Evolutionary conservation across 2,329 filamentous ascomycete species (phyloP).

Genomic region (Xylariaceae sp.): DNA sequence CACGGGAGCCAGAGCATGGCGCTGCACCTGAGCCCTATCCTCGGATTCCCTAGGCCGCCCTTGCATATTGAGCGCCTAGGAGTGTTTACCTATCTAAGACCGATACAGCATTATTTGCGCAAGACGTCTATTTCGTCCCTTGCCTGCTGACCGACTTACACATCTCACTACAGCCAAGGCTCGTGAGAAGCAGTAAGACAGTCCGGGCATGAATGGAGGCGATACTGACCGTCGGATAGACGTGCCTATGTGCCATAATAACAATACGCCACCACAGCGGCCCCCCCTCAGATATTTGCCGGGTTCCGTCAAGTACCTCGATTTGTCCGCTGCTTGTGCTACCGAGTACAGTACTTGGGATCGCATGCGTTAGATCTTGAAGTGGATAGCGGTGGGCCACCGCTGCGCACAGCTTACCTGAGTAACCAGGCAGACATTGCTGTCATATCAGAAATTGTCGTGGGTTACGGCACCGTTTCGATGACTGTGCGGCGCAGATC

Average conservation of each 20-base stretch:
- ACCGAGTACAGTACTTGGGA: background rate
- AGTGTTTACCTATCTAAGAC: background rate
- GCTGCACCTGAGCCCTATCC: constrained; percentile 18
- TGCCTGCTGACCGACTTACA: constrained; percentile 10
- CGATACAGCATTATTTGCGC: background rate
- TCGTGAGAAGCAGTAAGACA: constrained; percentile 4
- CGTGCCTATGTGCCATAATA: constrained; percentile 27
- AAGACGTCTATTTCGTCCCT: background rate
- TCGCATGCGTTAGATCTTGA: background rate
- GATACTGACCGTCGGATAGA: constrained; percentile 28
- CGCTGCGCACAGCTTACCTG: constrained; percentile 4
- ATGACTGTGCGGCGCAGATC: background rate
- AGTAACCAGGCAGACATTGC: background rate
- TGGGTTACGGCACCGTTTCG: constrained; percentile 6
- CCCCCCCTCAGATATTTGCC: background rate
- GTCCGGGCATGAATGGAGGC: too few species aligned
- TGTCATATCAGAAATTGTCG: background rate
- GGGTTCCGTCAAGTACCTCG: constrained; percentile 1
- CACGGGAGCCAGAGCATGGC: constrained; percentile 18
- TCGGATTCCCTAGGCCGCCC: constrained; percentile 18
- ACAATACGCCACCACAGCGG: constrained; percentile 11
- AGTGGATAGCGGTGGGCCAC: background rate
- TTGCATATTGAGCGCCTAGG: constrained; percentile 15
- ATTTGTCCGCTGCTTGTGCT: background rate
- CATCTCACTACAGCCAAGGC: constrained; percentile 16